Base-by-base conservation (phyloP, 2,329 filamentous ascomycete genomes). In the Colletotrichum sp. region DNA sequence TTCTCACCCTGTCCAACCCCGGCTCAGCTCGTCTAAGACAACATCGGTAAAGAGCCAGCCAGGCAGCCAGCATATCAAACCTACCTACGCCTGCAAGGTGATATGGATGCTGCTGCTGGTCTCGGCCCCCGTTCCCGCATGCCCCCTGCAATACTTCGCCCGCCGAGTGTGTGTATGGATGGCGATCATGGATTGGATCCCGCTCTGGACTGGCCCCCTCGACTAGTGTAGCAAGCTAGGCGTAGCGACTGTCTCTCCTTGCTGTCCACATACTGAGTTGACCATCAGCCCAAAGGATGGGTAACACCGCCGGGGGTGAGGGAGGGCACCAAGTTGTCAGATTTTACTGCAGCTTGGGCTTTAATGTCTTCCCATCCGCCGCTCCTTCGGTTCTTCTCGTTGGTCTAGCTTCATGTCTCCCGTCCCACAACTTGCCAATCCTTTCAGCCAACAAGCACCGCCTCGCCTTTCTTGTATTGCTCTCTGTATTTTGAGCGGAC, bases 211-310 rank as follows among this genome's bases (percentile, higher is more conserved):
- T 32, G 63, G 61, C 61, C 67, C 67, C 48, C 28, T 32, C 26
- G 28, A 34, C 68, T 67, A 72, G 69, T 67, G 52, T 63, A 28
- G 55, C 32, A 58, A 30, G 43, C 64, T 67, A 75, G 70, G 57
- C 70, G 55, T 36, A 34, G 73, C 69, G 58, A 30, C 38, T 65
- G 16, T 57, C 43, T 63, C 38, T 34, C 36, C 34, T 52, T 43
- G 55, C 48, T 55, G 43, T 48, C 48, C 21, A 38, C 34, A 52
- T 57, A n/a, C 65, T 16, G 48, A 67, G 26, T 72, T 43, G 61
- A 38, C 55, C 61, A 52, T 75, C 70, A 65, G 64, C 57, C 73
- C 69, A 32, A 65, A 68, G 28, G 58, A 75, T 69, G 70, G 73
- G 64, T 72, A 65, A 73, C 58, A 75, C 36, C 18, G 21, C 36